Evolutionary conservation across 805 yeast species (phyloP), one percentile per base, ranked within the genome.

Genomic region (Candida rishiriensis): DNA sequence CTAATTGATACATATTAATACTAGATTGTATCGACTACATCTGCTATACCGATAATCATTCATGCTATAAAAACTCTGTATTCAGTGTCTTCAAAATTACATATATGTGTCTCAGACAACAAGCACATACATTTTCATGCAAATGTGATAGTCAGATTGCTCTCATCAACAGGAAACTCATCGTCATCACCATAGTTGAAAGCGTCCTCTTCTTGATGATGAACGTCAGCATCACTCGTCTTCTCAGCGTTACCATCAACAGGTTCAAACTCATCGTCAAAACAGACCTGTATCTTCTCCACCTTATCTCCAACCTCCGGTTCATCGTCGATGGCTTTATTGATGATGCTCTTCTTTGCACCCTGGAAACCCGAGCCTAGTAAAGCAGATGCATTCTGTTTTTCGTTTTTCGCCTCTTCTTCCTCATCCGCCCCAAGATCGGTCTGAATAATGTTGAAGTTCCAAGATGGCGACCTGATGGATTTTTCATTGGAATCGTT

Each of bases 151-250:
- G 55, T 50, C 13, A 65, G 34, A 31, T 61, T 52, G 29, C 57
- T 56, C 40, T 61, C 68, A 41, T 61, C 64, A 10, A 49, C 47
- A 13, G 66, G 64, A 35, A 65, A 65, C 41, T 65, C 69, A 21
- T 60, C 64, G 26, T 60, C 67, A 44, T 65, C 69, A 13, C 52
- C 66, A 43, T 63, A 63, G 43, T 61, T 55, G 17, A 57, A 44
- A 6, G 12, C n/a, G 11, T 35, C 43, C 8, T 18, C 13, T 10
- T n/a, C 30, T 8, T 33, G 15, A 7, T 13, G 15, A 13, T 17
- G 3, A 26, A 12, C 17, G n/a, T 33, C 30, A 13, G 2, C 26
- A 6, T 11, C 36, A 2, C 42, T 47, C 15, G 29, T 34, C 21
- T 42, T 35, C 16, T 44, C 47, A 10, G 42, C 34, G 18, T 38